These are phyloP conservation scores for Cercospora zeae-maydis DNA, from an alignment of 2,329 filamentous ascomycete species.

Conservation along the genomic window DNA sequence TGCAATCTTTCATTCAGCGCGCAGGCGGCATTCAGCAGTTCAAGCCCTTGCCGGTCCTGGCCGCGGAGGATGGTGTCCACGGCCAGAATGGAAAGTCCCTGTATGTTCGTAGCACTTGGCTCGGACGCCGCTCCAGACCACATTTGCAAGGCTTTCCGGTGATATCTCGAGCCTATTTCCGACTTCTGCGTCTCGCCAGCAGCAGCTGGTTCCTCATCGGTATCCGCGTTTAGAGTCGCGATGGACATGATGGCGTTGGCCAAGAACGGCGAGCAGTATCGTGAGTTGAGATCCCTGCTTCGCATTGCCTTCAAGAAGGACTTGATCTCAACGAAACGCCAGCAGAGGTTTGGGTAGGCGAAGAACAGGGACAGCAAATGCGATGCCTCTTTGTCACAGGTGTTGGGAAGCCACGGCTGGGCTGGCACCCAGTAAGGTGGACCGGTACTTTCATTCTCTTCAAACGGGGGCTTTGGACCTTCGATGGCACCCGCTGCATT, in stretches of 20 bases:
- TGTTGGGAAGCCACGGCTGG: background rate
- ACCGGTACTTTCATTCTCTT: background rate
- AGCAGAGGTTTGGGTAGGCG: background rate
- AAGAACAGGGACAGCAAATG: constrained; percentile 8
- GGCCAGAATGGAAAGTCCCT: constrained; percentile 4
- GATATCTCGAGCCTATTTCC: background rate
- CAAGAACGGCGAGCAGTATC: constrained; percentile 7
- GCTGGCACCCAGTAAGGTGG: constrained; percentile 4
- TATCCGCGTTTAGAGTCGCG: constrained; percentile 3
- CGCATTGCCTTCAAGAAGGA: constrained; percentile 7
- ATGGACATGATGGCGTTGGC: constrained; percentile 8
- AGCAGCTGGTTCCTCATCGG: background rate
- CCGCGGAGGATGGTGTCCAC: constrained; percentile 5
- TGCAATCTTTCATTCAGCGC: background rate
- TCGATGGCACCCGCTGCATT: background rate
- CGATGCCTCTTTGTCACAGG: constrained; percentile 1
- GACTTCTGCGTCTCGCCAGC: background rate
- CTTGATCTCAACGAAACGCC: constrained; percentile 5
- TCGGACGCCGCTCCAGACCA: background rate
- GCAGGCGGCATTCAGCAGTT: background rate
- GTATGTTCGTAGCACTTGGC: constrained; percentile 4
- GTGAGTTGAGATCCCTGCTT: background rate
- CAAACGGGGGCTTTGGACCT: background rate
- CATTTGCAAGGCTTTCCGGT: constrained; percentile 2
- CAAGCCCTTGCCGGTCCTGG: background rate